phyloP scores from a whole-genome alignment of 2,329 filamentous ascomycete species.

The Elsinoe arachidis region DNA sequence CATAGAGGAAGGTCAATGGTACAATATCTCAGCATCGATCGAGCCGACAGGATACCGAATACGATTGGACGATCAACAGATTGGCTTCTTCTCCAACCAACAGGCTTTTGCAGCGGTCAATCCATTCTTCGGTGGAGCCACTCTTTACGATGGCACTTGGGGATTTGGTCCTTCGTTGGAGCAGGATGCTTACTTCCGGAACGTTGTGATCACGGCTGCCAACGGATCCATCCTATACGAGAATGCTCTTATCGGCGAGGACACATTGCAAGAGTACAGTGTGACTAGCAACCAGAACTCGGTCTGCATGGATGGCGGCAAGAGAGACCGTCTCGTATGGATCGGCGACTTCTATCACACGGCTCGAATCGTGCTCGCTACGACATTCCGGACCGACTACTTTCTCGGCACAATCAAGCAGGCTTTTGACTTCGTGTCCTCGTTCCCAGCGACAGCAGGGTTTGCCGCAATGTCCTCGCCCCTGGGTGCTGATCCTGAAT shows the following conservation, averaged over 20 bases:
- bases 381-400: conserved; percentile 31
- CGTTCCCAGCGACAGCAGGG: conserved; percentile 10
- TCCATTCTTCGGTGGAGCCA: neutral
- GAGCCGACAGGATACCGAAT: conserved; percentile 24
- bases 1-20: conserved; percentile 31
- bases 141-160: conserved; percentile 26
- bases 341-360: conserved; percentile 38
- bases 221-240: conserved; percentile 29
- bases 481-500: conserved; percentile 13
- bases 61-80: conserved; percentile 21
- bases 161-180: conserved; percentile 37
- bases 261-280: conserved; percentile 32
- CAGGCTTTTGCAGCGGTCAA: conserved; percentile 13
- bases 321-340: conserved; percentile 37
- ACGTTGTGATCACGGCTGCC: conserved; percentile 25
- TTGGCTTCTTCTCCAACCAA: conserved; percentile 20
- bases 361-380: conserved; percentile 28
- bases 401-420: conserved; percentile 24
- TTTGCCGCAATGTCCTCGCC: conserved; percentile 16
- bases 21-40: conserved; percentile 30
- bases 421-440: neutral
- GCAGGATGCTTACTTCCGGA: conserved; percentile 30
- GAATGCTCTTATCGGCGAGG: conserved; percentile 23
- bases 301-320: conserved; percentile 36
- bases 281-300: conserved; percentile 27